A percentile compares a stretch with the other conserved stretches of the same genome.
Evolutionary conservation across 2,329 filamentous ascomycete genomes (phyloP).

Genomic region (Neophaeococcomyces aloes): DNA sequence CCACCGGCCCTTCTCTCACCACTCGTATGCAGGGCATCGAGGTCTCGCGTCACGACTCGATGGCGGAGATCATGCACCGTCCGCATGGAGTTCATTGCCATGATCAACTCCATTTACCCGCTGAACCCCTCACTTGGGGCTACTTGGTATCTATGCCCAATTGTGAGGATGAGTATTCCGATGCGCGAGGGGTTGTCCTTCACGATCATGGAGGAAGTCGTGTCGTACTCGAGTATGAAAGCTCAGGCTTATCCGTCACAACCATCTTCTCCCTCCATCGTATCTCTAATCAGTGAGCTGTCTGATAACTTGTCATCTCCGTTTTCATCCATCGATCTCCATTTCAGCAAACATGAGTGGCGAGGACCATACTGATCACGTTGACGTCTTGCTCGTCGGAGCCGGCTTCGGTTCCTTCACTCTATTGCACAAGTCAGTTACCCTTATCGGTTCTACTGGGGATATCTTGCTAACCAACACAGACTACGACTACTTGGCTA

Average conservation of each 20-base stretch:
- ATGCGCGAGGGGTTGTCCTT: background rate
- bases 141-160: no score
- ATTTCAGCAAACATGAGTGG: conserved; percentile 11
- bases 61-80: background rate
- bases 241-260: background rate
- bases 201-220: background rate
- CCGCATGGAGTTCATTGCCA: background rate
- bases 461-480: conserved; percentile 18
- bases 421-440: conserved; percentile 30
- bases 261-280: background rate
- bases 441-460: background rate
- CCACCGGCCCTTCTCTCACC: no score
- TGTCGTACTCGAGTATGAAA: background rate
- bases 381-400: conserved; percentile 25
- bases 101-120: conserved; percentile 13
- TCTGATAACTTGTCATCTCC: no score
- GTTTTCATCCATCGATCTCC: background rate
- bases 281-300: no score
- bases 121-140: conserved; percentile 9
- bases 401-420: conserved; percentile 37
- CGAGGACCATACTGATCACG: conserved; percentile 9
- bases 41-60: no score
- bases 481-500: conserved; percentile 41
- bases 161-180: background rate
- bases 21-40: no score